Evolutionary conservation across 2,329 filamentous ascomycete genomes (phyloP), one percentile per base, ranked within the genome.

Genomic region (Cyclaneusma minus): DNA sequence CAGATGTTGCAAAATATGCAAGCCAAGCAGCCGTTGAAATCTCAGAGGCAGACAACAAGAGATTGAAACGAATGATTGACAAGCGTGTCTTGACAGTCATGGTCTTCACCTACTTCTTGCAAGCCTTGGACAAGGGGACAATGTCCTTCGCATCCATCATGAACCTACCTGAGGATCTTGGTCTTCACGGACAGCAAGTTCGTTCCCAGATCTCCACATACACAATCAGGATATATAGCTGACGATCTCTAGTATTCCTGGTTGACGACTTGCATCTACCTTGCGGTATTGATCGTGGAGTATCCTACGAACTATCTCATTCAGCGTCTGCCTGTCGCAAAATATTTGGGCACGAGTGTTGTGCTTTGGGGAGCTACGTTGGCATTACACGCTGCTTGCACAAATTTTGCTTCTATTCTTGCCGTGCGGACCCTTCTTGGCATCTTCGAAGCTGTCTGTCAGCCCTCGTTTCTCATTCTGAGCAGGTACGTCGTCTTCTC

Each of bases 241-340:
- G 13, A 21, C 15, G 9, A 7, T 17, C 35, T 47, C 11, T 45
- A 80, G 51, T 83, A 72, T 44, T 66, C 62, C 14, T 82, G 76
- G 76, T 55, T 83, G 27, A 77, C 70, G 0, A 78, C 73, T 8
- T 78, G 70, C 56, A 77, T 82, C 36, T 82, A 81, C 52, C 70
- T 81, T 33, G 71, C 67, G 27, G 29, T 21, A 22, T 21, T 36
- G 9, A 29, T 24, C 18, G 24, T 28, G 4, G 18, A 29, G 16
- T 31, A 42, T 12, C 34, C 34, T 16, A 30, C 29, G n/a, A 35
- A 35, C 13, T 29, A 25, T 30, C 20, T 35, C 35, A 15, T 27
- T 14, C 68, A 73, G 42, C 49, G 56, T 1, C 43, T 73, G 3
- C 69, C 68, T 1, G 42, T 75, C 3, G 68, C 64, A 0, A 74